phyloP scores from a whole-genome alignment of 2,329 filamentous ascomycete genomes.

The Claviceps maximensis region DNA sequence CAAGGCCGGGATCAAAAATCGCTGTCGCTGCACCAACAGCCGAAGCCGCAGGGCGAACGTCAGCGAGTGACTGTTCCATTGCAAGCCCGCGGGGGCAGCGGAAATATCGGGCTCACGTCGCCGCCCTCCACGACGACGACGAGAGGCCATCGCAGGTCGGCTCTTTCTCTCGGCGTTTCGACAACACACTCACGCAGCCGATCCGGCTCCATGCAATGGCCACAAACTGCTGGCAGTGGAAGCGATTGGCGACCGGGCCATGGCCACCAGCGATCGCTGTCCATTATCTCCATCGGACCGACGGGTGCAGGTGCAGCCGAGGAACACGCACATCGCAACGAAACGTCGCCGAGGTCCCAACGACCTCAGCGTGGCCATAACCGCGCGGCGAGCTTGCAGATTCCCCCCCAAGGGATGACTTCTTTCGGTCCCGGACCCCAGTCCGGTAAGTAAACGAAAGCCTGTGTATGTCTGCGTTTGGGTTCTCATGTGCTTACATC shows the following conservation, averaged over 20 bases:
- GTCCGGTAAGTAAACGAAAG: slow-evolving; percentile 21
- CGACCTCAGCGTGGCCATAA: slow-evolving; percentile 53
- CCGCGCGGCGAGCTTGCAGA: slow-evolving; percentile 71
- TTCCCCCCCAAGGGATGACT: slow-evolving; percentile 26
- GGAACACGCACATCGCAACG: slow-evolving; percentile 30
- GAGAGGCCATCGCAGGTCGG: slow-evolving; percentile 49
- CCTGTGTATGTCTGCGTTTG: background rate
- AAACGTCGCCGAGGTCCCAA: slow-evolving; percentile 28
- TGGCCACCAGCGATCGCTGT: slow-evolving; percentile 62
- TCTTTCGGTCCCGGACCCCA: slow-evolving; percentile 31
- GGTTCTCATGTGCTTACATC: background rate
- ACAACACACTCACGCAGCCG: slow-evolving; percentile 30
- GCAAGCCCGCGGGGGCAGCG: slow-evolving; percentile 26
- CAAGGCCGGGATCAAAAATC: slow-evolving; percentile 16
- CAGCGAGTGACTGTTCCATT: slow-evolving; percentile 30
- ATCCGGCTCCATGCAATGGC: slow-evolving; percentile 35
- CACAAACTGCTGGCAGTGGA: slow-evolving; percentile 17
- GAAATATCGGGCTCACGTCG: slow-evolving; percentile 31
- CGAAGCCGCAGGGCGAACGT: slow-evolving; percentile 17
- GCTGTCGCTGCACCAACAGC: slow-evolving; percentile 10
- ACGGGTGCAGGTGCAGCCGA: slow-evolving; percentile 33
- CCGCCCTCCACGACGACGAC: slow-evolving; percentile 25
- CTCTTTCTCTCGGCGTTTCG: slow-evolving; percentile 49
- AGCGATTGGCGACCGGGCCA: slow-evolving; percentile 30
- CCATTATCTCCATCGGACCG: slow-evolving; percentile 66